A percentile compares a stretch with the other conserved stretches of the same genome.
phyloP scores from a whole-genome alignment of 768 basidiomycete species.

The Serendipita sp. region DNA sequence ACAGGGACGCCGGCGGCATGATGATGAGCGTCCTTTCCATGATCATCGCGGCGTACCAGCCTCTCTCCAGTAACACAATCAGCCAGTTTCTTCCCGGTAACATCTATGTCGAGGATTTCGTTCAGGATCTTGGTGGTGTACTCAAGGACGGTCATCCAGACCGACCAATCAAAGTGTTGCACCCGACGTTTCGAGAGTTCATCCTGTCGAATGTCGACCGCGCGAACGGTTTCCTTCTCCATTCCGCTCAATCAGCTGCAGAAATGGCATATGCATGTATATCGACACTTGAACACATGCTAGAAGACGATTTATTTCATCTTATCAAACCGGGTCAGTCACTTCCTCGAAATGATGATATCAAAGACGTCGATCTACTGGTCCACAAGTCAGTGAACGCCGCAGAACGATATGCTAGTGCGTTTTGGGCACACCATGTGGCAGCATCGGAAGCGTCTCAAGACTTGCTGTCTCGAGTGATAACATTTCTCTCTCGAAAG shows the following conservation, averaged over 20 bases:
- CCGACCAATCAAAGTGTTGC: constrained; percentile 3
- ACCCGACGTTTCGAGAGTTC: constrained; percentile 2
- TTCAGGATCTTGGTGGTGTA: background rate
- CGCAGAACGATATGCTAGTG: background rate
- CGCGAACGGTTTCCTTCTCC: background rate
- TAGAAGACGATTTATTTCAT: background rate
- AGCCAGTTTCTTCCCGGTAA: background rate
- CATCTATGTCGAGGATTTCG: background rate
- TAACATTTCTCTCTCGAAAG: background rate
- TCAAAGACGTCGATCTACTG: background rate
- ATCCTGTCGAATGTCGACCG: background rate
- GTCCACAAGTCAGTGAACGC: background rate
- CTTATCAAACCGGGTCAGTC: background rate
- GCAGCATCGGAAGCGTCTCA: background rate
- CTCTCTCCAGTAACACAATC: background rate
- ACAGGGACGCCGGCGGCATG: background rate
- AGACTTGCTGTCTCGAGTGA: background rate
- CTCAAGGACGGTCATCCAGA: constrained; percentile 1
- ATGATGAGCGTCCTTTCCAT: background rate
- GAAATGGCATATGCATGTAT: background rate
- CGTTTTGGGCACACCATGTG: background rate
- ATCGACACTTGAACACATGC: background rate
- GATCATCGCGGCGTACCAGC: background rate
- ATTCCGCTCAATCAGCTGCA: background rate
- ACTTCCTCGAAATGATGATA: background rate